Evolutionary conservation across 2,329 filamentous ascomycete species (phyloP), one percentile per base, ranked within the genome.

Genomic region (Macroventuria anomochaeta): DNA sequence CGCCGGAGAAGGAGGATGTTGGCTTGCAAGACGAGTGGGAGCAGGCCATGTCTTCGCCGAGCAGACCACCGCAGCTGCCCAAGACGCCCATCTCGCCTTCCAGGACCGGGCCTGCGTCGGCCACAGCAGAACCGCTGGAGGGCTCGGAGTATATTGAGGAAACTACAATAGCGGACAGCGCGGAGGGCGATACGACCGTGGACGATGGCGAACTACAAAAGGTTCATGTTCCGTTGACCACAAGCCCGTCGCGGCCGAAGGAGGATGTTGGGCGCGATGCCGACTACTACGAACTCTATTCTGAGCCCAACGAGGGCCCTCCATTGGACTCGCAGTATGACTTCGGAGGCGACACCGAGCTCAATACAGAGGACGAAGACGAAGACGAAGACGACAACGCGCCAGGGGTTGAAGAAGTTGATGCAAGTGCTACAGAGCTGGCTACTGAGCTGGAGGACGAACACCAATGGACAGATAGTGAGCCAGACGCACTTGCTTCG

Each of bases 301-400:
- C 60, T 28, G 65, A 49, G 7, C 64, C 69, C 5, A 49, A 65
- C 26, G 66, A 70, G 12, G 25, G 53, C 20, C 55, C 88, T 1
- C 85, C 84, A 5, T 89, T 85, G 42, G 88, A 88, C 4, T 81
- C 86, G 64, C 79, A 78, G 17, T 74, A 80, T 61, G 60, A 63
- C 21, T 63, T 65, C 46, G 64, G 61, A 25, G 68, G 65, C 10
- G 70, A 72, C 37, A 70, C 70, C 1, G 65, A 70, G 39, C 55
- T 64, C 10, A 67, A 71, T 12, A 71, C 67, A 1, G 58, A 62
- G 31, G 64, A 47, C 15, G 39, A 38, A 28, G 40, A 37, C 15
- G 56, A 57, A 31, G 62, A 18, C 3, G 38, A 47, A 20, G 32
- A 25, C 21, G 21, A 41, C 5, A 36, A 31, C 17, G 40, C 47